Conservation (phyloP, 768 basidiomycete species). For the Mycena haematopus region DNA sequence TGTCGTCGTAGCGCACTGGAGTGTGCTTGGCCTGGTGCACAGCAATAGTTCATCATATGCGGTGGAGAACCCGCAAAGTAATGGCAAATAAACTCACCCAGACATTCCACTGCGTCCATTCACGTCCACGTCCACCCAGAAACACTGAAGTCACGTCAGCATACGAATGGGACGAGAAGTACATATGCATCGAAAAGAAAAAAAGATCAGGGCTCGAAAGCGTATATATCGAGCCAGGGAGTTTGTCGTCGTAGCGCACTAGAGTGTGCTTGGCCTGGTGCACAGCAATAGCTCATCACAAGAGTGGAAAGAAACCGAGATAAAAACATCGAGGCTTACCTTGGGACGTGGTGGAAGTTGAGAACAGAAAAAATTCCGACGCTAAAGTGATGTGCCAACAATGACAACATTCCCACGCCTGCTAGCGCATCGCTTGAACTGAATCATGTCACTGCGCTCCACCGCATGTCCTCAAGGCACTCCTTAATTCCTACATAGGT, state of each 20-base stretch:
- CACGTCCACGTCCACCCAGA: too few relatives aligned
- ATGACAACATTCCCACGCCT: background rate
- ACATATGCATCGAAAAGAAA: conserved; percentile 10
- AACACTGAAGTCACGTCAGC: background rate
- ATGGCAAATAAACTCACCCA: conserved; percentile 5
- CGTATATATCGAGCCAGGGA: conserved; percentile 57
- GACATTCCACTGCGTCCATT: background rate
- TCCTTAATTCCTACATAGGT: background rate
- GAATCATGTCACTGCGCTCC: background rate
- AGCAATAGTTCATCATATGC: conserved; percentile 24
- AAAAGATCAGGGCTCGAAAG: conserved; percentile 56
- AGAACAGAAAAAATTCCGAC: background rate
- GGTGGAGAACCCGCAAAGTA: conserved; percentile 4
- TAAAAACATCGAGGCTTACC: conserved; percentile 31
- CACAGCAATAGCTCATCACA: conserved; percentile 61
- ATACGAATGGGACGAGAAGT: conserved; percentile 1
- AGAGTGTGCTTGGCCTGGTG: conserved; percentile 60
- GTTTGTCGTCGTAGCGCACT: conserved; percentile 50
- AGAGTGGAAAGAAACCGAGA: conserved; percentile 25
- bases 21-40: conserved; percentile 28
- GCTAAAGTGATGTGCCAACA: background rate
- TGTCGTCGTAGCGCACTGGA: conserved; percentile 18
- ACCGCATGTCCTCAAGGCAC: conserved; percentile 13
- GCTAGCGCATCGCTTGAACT: background rate
- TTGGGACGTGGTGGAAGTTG: conserved; percentile 6